Conservation (phyloP, 257 asterid genomes). For the Solanum piurae region DNA sequence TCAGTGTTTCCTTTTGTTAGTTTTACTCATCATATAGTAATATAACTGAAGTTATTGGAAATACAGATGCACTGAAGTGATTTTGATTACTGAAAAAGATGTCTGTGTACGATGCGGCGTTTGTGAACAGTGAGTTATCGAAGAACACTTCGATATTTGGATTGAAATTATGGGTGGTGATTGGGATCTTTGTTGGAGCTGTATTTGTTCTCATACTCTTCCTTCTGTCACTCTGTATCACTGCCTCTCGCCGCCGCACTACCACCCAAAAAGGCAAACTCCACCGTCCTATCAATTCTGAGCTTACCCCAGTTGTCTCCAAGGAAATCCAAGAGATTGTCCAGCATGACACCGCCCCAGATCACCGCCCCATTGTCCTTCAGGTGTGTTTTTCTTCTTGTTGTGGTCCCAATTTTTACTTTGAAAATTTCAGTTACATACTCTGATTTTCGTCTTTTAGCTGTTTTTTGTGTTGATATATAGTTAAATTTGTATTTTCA, state of each 20-base stretch:
- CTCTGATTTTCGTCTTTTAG: neutral
- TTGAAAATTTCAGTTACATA: neutral
- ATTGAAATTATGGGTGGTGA: conserved; percentile 71
- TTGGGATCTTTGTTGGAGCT: conserved; percentile 77
- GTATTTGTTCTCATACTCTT: conserved; percentile 68
- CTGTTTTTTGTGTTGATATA: neutral
- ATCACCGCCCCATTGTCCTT: conserved; percentile 49
- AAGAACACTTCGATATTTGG: conserved; percentile 76
- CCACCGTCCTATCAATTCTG: conserved; percentile 23
- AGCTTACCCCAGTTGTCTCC: conserved; percentile 51
- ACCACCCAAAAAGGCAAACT: conserved; percentile 8
- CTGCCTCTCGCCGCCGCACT: conserved; percentile 63
- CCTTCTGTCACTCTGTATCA: conserved; percentile 66
- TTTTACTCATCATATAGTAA: neutral
- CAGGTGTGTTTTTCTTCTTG: conserved; percentile 20
- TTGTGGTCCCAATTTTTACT: neutral
- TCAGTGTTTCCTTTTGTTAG: neutral
- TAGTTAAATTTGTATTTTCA: neutral
- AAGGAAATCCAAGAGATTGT: conserved; percentile 74
- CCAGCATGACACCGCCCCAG: conserved; percentile 44
- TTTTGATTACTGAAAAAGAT: conserved; percentile 18
- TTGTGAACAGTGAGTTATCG: conserved; percentile 56
- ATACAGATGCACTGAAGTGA: neutral
- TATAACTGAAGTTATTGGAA: neutral
- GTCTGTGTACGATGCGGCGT: conserved; percentile 56